Percentiles rank a stretch among this genome's conserved stretches.
These are phyloP conservation scores for Plasmodium sp. DNA, from an alignment of 169 alveolate species.

Conservation along the genomic window DNA sequence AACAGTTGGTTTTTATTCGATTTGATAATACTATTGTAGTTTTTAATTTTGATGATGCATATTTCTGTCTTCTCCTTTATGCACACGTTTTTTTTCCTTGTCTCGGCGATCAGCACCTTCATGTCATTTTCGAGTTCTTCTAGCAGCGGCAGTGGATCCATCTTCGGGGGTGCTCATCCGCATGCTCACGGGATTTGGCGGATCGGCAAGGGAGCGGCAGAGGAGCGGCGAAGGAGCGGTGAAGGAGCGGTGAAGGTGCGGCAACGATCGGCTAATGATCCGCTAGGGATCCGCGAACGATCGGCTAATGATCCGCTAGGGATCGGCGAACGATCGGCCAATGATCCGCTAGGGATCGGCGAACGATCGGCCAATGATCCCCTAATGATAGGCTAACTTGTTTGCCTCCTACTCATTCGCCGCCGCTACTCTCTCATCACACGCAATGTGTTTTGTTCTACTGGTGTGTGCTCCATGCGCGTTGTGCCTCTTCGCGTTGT, in stretches of 20 bases:
- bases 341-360: too few relatives aligned
- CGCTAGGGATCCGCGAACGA: too few relatives aligned
- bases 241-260: too few relatives aligned
- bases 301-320: too few relatives aligned
- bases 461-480: not conserved
- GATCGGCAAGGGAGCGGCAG: not conserved
- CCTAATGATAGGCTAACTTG: not conserved
- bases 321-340: too few relatives aligned
- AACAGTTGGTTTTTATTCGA: constrained; percentile 30
- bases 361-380: too few relatives aligned
- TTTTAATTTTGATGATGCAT: constrained; percentile 28
- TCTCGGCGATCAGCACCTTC: constrained; percentile 26
- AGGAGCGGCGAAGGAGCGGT: too few relatives aligned
- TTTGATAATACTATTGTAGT: constrained; percentile 52
- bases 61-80: constrained; percentile 67
- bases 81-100: constrained; percentile 43
- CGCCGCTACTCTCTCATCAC: not conserved
- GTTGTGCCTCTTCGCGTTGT: not conserved
- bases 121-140: constrained; percentile 65
- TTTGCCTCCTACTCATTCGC: not conserved
- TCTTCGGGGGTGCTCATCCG: not conserved
- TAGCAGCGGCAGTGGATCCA: constrained; percentile 36
- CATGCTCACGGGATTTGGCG: not conserved
- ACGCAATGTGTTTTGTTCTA: not conserved
- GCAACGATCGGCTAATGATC: too few relatives aligned